Percentiles rank a stretch among this genome's conserved stretches.
Conservation (phyloP, 1,284 basidiomycete species). For the Amylostereum areolatum region DNA sequence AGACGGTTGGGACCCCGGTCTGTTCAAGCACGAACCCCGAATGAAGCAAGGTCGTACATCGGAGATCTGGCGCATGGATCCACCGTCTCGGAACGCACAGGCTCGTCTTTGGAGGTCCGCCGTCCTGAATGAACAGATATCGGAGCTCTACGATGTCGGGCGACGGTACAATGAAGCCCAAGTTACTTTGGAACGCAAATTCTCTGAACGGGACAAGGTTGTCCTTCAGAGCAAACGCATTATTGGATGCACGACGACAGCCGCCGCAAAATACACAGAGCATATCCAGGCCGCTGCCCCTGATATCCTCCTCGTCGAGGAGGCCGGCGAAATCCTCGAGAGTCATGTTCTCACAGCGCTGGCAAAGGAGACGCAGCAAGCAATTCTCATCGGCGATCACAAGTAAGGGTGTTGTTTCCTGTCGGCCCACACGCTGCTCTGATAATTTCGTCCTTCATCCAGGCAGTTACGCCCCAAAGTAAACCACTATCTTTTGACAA, state of each 20-base stretch:
- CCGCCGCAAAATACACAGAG: constrained; percentile 52
- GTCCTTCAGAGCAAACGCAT: constrained; percentile 46
- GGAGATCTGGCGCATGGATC: constrained; percentile 40
- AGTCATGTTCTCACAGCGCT: constrained; percentile 58
- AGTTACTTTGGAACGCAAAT: constrained; percentile 31
- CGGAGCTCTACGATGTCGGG: constrained; percentile 29
- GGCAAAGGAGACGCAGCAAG: constrained; percentile 36
- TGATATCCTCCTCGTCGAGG: constrained; percentile 55
- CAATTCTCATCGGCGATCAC: constrained; percentile 66
- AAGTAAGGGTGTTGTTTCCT: constrained; percentile 37
- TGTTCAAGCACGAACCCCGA: constrained; percentile 24
- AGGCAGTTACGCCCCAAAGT: constrained; percentile 69
- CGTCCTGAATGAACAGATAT: constrained; percentile 31
- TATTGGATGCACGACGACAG: constrained; percentile 63
- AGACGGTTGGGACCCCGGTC: constrained; percentile 34
- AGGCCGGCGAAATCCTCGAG: constrained; percentile 67
- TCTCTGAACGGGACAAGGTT: constrained; percentile 26
- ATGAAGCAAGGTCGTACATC: constrained; percentile 17
- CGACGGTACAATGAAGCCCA: constrained; percentile 36
- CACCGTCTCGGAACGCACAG: constrained; percentile 23
- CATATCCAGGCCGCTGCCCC: constrained; percentile 40
- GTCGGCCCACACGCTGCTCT: not conserved
- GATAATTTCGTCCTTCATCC: constrained; percentile 2
- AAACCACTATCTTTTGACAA: constrained; percentile 53
- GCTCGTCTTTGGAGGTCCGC: constrained; percentile 34